phyloP scores from a whole-genome alignment of 495 filamentous ascomycete genomes.

The Mycothermus thermophilus region DNA sequence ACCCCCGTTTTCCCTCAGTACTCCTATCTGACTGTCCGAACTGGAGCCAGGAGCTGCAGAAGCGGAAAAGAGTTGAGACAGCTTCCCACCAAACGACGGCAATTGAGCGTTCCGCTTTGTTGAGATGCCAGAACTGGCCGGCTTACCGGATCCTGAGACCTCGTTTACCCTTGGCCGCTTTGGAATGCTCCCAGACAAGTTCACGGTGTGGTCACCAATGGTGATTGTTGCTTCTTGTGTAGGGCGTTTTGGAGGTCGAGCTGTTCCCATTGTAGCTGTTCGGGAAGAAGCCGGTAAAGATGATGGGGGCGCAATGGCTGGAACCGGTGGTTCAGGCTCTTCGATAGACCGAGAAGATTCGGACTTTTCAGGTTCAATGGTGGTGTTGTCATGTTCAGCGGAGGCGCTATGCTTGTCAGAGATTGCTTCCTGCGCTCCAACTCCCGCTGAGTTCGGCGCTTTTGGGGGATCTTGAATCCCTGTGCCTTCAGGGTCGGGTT shows the following conservation, averaged over 20 bases:
- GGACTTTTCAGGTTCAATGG: not conserved
- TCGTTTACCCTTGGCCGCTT: slow-evolving; percentile 25
- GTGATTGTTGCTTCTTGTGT: slow-evolving; percentile 79
- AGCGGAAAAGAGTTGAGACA: slow-evolving; percentile 59
- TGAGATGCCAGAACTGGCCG: too few relatives aligned
- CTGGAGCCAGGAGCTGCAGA: slow-evolving; percentile 39
- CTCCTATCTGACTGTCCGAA: too few relatives aligned
- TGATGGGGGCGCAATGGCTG: too few relatives aligned
- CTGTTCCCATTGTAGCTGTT: slow-evolving; percentile 11
- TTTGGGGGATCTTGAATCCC: not conserved
- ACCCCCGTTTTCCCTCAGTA: not conserved
- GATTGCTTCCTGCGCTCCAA: not conserved
- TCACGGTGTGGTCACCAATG: slow-evolving; percentile 67
- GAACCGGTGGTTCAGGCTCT: slow-evolving; percentile 18
- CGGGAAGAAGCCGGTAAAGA: slow-evolving; percentile 28
- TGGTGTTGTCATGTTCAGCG: not conserved
- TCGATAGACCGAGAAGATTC: slow-evolving; percentile 3
- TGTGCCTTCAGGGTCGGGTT: too few relatives aligned
- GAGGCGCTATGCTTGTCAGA: not conserved
- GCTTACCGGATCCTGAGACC: not conserved
- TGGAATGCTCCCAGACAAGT: slow-evolving; percentile 29
- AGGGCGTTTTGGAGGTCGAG: slow-evolving; percentile 35
- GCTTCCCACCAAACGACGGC: slow-evolving; percentile 48
- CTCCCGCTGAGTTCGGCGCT: not conserved
- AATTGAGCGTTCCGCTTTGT: slow-evolving; percentile 8